Evolutionary conservation across 2,329 filamentous ascomycete species (phyloP).

Genomic region (Paraphaeosphaeria minitans): DNA sequence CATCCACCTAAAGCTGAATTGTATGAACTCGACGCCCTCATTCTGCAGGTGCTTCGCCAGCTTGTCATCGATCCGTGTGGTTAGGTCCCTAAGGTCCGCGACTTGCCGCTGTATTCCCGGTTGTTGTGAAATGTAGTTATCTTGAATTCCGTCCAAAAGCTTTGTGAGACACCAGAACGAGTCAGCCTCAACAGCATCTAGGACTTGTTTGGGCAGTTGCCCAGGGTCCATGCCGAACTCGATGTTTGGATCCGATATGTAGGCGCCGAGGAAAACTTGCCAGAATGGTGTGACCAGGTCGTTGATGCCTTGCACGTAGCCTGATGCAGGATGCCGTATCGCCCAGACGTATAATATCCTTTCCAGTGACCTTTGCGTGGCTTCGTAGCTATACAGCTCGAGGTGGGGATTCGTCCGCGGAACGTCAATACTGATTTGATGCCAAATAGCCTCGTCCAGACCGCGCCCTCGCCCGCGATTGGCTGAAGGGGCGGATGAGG

Average conservation of each 20-base stretch:
- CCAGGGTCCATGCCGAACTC: slow-evolving; percentile 96
- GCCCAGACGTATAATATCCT: slow-evolving; percentile 97
- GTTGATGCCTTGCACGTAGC: slow-evolving; percentile 98
- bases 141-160: slow-evolving; percentile 96
- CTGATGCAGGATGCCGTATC: slow-evolving; percentile 93
- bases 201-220: slow-evolving; percentile 83
- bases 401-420: slow-evolving; percentile 96
- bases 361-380: slow-evolving; percentile 91
- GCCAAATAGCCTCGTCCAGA: slow-evolving; percentile 96
- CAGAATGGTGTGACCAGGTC: slow-evolving; percentile 97
- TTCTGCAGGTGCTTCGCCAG: slow-evolving; percentile 87
- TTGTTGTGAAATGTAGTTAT: slow-evolving; percentile 98
- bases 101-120: slow-evolving; percentile 97
- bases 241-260: slow-evolving; percentile 92
- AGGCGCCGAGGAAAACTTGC: slow-evolving; percentile 94
- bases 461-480: slow-evolving; percentile 71
- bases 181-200: slow-evolving; percentile 97
- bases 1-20: slow-evolving; percentile 99
- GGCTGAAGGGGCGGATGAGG: slow-evolving; percentile 47
- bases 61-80: slow-evolving; percentile 81
- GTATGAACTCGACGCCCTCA: slow-evolving; percentile 96
- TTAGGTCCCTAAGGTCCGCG: slow-evolving; percentile 83
- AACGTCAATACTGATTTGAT: slow-evolving; percentile 98
- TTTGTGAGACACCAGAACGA: slow-evolving; percentile 99
- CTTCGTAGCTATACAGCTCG: slow-evolving; percentile 92